phyloP scores from a whole-genome alignment of 2,329 filamentous ascomycete species.

The Polychaeton citri region DNA sequence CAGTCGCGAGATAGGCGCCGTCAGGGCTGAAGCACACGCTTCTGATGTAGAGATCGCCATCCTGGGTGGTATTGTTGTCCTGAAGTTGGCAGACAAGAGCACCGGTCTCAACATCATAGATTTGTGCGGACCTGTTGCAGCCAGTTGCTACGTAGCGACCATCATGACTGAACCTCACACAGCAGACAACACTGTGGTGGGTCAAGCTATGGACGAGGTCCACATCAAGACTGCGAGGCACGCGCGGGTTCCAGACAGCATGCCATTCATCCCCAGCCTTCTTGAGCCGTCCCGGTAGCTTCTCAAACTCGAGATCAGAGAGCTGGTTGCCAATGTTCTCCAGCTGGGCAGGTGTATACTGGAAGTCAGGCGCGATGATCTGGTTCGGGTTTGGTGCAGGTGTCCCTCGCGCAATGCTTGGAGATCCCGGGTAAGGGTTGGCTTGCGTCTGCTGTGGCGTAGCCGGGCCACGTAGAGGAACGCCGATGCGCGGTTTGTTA shows the following conservation, averaged over 20 bases:
- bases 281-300: conserved; percentile 74
- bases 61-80: conserved; percentile 74
- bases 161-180: conserved; percentile 90
- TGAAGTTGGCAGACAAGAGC: conserved; percentile 81
- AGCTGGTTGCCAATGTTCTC: conserved; percentile 53
- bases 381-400: conserved; percentile 37
- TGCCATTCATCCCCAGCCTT: conserved; percentile 89
- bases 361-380: conserved; percentile 15
- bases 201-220: conserved; percentile 84
- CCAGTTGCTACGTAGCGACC: conserved; percentile 93
- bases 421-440: conserved; percentile 77
- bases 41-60: conserved; percentile 88
- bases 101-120: conserved; percentile 83
- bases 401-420: conserved; percentile 76
- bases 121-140: conserved; percentile 98
- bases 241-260: conserved; percentile 86
- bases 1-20: conserved; percentile 83
- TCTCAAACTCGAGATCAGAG: conserved; percentile 75
- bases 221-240: conserved; percentile 81
- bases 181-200: conserved; percentile 96
- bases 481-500: conserved; percentile 54
- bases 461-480: conserved; percentile 49
- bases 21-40: conserved; percentile 98
- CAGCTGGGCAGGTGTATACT: conserved; percentile 20
- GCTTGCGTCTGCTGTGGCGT: conserved; percentile 87